Conservation (phyloP, 2,329 filamentous ascomycete species). For the Apiospora saccharicola region DNA sequence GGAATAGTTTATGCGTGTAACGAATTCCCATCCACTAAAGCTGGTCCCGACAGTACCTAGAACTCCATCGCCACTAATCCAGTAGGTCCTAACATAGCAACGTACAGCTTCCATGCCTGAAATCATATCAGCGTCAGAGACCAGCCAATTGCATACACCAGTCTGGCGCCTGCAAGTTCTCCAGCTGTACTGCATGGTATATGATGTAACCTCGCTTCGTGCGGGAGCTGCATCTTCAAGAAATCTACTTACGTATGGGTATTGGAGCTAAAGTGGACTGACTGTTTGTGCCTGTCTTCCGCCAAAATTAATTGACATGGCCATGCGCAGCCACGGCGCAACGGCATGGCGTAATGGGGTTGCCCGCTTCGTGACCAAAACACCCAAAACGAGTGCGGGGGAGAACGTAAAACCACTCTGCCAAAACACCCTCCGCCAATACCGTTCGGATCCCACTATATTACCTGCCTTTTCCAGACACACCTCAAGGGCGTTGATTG, state of each 20-base stretch:
- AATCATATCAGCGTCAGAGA: neutral
- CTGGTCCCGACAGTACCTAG: too few relatives aligned
- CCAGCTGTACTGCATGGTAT: neutral
- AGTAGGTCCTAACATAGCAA: too few relatives aligned
- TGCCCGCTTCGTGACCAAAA: too few relatives aligned
- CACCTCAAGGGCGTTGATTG: neutral
- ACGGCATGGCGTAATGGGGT: too few relatives aligned
- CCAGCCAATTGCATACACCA: neutral
- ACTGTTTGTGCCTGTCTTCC: too few relatives aligned
- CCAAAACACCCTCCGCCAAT: neutral
- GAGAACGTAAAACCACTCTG: too few relatives aligned
- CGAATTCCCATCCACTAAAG: too few relatives aligned
- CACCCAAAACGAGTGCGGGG: too few relatives aligned
- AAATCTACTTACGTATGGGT: neutral
- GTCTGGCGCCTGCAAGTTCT: neutral
- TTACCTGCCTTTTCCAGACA: slow-evolving; percentile 9
- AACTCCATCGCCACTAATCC: too few relatives aligned
- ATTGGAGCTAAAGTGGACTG: neutral
- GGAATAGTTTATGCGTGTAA: too few relatives aligned
- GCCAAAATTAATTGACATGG: neutral
- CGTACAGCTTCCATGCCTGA: neutral
- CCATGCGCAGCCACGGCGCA: too few relatives aligned
- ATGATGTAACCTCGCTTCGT: neutral
- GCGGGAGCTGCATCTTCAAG: neutral
- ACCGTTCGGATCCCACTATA: neutral